A percentile compares a stretch with the other conserved stretches of the same genome.
Conservation (phyloP, 208 protist species). For the Trypanosoma cruzi region DNA sequence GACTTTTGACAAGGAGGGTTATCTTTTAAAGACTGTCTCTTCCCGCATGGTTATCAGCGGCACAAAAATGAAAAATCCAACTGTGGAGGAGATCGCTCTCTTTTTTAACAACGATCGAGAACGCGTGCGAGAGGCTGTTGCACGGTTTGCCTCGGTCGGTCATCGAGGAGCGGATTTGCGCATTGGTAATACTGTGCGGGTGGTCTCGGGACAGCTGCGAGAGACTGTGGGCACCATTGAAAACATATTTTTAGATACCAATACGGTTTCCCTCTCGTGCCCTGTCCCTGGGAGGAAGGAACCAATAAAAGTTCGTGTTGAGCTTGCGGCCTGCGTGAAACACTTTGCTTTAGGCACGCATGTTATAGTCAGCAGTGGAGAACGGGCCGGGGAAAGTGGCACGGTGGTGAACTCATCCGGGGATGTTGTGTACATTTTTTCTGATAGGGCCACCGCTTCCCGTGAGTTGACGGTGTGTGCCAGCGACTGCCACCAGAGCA, state of each 20-base stretch:
- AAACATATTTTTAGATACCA: constrained; percentile 76
- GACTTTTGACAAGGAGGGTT: constrained; percentile 87
- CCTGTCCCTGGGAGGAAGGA: constrained; percentile 48
- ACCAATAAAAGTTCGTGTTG: constrained; percentile 75
- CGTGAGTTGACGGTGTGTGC: constrained; percentile 76
- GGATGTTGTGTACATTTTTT: constrained; percentile 79
- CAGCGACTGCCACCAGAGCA: constrained; percentile 88
- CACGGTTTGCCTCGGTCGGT: constrained; percentile 16
- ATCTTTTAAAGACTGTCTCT: constrained; percentile 81
- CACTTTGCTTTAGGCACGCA: constrained; percentile 86
- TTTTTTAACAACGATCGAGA: constrained; percentile 89
- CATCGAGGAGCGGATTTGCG: constrained; percentile 23
- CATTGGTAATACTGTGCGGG: constrained; percentile 81
- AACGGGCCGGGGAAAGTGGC: constrained; percentile 80
- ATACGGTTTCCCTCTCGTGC: constrained; percentile 69
- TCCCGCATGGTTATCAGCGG: constrained; percentile 66
- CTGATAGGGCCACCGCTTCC: constrained; percentile 54
- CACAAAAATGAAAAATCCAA: constrained; percentile 71
- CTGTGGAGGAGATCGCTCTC: constrained; percentile 79
- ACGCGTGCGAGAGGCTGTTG: constrained; percentile 65
- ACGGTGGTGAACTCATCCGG: constrained; percentile 83
- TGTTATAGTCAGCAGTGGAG: constrained; percentile 82
- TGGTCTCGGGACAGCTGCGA: constrained; percentile 75
- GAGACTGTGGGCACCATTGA: constrained; percentile 72
- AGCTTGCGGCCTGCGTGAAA: constrained; percentile 78